These are phyloP conservation scores for Sugiyamaella smithiae DNA, from an alignment of 805 yeast genomes.

Conservation along the genomic window DNA sequence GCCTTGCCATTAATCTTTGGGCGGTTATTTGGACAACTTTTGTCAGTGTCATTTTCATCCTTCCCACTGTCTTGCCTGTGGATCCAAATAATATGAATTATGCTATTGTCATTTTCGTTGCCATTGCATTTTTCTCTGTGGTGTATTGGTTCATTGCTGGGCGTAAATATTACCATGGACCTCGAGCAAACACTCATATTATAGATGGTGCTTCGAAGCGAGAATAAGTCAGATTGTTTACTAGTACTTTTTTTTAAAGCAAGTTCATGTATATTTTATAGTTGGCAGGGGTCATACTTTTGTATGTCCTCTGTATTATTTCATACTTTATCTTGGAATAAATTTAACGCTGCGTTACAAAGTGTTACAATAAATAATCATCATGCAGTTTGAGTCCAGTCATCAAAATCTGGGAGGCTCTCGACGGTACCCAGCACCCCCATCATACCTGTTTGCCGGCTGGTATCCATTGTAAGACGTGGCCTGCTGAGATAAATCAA, in stretches of 20 bases:
- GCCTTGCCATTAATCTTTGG: slow-evolving; percentile 22
- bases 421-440: slow-evolving; percentile 4
- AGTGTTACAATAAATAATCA: slow-evolving; percentile 8
- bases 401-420: slow-evolving; percentile 10
- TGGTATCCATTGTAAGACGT: slow-evolving; percentile 23
- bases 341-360: too few relatives aligned
- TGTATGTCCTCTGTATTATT: too few relatives aligned
- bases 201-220: slow-evolving; percentile 5
- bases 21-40: slow-evolving; percentile 25
- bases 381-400: background rate
- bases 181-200: slow-evolving; percentile 18
- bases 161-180: slow-evolving; percentile 23
- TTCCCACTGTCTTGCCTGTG: slow-evolving; percentile 38
- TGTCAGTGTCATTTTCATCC: slow-evolving; percentile 23
- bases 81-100: slow-evolving; percentile 49
- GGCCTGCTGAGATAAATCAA: slow-evolving; percentile 11
- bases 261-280: background rate
- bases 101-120: slow-evolving; percentile 64
- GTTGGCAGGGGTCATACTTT: too few relatives aligned
- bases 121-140: slow-evolving; percentile 45
- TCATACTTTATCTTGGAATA: too few relatives aligned
- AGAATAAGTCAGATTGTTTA: background rate
- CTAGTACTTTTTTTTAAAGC: background rate
- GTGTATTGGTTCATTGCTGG: slow-evolving; percentile 50
- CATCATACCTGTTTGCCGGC: slow-evolving; percentile 17